Evolutionary conservation across 768 basidiomycete species (phyloP), one percentile per base, ranked within the genome.

Genomic region (Termitomyces sp.): DNA sequence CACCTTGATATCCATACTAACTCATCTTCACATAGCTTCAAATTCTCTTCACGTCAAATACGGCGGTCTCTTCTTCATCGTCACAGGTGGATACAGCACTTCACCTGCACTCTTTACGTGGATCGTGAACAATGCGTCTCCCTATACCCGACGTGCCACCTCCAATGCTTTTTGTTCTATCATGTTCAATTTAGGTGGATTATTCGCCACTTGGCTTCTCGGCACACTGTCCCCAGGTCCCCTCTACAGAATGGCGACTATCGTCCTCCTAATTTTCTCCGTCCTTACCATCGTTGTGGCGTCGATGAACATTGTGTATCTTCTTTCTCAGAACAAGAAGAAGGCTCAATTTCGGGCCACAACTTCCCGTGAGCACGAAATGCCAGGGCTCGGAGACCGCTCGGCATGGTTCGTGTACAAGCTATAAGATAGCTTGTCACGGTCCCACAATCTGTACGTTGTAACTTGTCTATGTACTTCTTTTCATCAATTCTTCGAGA

Each of bases 101-200:
- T 84, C 81, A 7, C 84, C 86, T 2, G 74, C 84, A 0, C 69
- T 85, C 35, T 76, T 77, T 5, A 82, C 85, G 0, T 89, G 87
- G 87, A 73, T 75, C 56, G 80, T 86, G 13, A 88, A 88, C 71
- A 88, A 88, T 72, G 76, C 82, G 7, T 74, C 81, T 6, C 86
- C 86, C 0, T 77, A 85, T 62, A 71, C 78, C 50, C 76, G 84
- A 33, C 80, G 86, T 16, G 87, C 85, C 2, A 85, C 85, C 1
- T 75, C 81, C 39, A 76, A 87, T 57, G 86, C 86, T 18, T 75
- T 86, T 36, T 79, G 79, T 1, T 83, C 84, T 62, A 82, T 83
- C 64, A 76, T 82, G 76, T 81, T 81, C 35, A 87, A 87, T 68
- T 72, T 77, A 1, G 85, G 85, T 16, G 85, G 84, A 4, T 85